Conservation (phyloP, 1,139 yeast genomes). For the Eremothecium cymbalariae region DNA sequence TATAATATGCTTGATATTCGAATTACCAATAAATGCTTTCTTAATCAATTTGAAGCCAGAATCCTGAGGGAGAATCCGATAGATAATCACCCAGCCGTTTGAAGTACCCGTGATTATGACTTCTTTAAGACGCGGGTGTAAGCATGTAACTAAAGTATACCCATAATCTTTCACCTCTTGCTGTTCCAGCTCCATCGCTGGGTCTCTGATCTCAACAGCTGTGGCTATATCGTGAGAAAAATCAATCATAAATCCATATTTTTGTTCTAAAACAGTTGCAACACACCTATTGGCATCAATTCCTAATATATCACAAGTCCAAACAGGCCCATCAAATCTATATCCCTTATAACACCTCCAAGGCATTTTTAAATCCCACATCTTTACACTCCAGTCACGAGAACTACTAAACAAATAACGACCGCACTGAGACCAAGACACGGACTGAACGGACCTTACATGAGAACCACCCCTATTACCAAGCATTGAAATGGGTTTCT, state of each 20-base stretch:
- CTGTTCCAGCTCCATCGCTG: slow-evolving; percentile 19
- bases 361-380: slow-evolving; percentile 65
- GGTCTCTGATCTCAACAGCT: slow-evolving; percentile 28
- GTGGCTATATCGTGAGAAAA: slow-evolving; percentile 45
- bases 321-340: slow-evolving; percentile 47
- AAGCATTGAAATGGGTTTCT: slow-evolving; percentile 33
- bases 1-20: slow-evolving; percentile 65
- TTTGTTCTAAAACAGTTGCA: slow-evolving; percentile 35
- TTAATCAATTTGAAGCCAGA: slow-evolving; percentile 37
- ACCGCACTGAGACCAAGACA: slow-evolving; percentile 74
- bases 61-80: slow-evolving; percentile 26
- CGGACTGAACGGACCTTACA: slow-evolving; percentile 63
- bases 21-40: slow-evolving; percentile 43
- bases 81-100: slow-evolving; percentile 65
- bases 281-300: slow-evolving; percentile 15
- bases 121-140: slow-evolving; percentile 36
- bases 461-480: slow-evolving; percentile 51
- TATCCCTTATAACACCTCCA: slow-evolving; percentile 65
- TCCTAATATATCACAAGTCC: slow-evolving; percentile 27
- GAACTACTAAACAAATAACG: slow-evolving; percentile 65
- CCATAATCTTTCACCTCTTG: slow-evolving; percentile 25
- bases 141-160: slow-evolving; percentile 28
- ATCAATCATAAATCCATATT: slow-evolving; percentile 42
- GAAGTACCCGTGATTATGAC: slow-evolving; percentile 65
- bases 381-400: slow-evolving; percentile 72